Conservation (phyloP, 106 monocot species). For the Gastrodia elata region DNA sequence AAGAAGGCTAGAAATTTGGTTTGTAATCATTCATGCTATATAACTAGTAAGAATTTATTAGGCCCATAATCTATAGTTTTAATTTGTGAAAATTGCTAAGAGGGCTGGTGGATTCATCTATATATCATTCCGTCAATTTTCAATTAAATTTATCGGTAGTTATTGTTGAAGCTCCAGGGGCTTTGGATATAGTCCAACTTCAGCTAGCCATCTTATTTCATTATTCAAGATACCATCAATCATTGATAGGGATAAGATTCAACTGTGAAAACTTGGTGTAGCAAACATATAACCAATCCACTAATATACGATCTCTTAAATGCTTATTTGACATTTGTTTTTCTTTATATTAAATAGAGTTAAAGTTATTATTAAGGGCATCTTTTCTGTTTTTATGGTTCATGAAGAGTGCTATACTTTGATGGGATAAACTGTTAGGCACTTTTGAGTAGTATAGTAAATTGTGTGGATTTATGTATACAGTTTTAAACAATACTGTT, state of each 20-base stretch:
- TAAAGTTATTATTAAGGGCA: neutral
- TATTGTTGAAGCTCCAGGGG: neutral
- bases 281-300: neutral
- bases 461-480: neutral
- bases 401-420: neutral
- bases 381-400: neutral
- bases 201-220: neutral
- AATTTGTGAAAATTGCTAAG: neutral
- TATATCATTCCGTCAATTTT: neutral
- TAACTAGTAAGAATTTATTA: neutral
- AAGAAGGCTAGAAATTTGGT: conserved; percentile 31
- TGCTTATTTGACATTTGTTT: neutral
- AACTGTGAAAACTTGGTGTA: neutral
- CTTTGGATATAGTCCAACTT: neutral
- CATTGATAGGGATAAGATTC: neutral
- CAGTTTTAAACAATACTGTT: neutral
- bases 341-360: neutral
- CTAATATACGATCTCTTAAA: neutral
- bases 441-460: conserved; percentile 3
- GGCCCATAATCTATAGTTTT: neutral
- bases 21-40: conserved; percentile 9
- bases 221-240: neutral
- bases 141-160: neutral
- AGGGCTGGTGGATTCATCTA: neutral
- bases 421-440: neutral